A percentile compares a stretch with the other conserved stretches of the same genome.
These are phyloP conservation scores for Sherardia arvensis DNA, from an alignment of 257 asterid genomes.

Conservation along the genomic window DNA sequence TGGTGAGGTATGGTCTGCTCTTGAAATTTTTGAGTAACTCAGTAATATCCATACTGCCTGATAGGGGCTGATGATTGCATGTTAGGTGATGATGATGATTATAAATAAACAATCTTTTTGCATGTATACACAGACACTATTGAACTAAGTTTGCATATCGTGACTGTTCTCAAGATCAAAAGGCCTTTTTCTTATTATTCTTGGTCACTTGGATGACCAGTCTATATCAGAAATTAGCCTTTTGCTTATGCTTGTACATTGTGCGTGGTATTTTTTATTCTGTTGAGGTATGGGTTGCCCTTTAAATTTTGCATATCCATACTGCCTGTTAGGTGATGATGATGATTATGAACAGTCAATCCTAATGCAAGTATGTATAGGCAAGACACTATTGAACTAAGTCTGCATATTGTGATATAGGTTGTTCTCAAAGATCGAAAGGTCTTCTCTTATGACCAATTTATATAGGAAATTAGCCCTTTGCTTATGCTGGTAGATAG, in stretches of 20 bases:
- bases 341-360: neutral
- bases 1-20: constrained; percentile 72
- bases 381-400: neutral
- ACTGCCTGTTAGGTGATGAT: neutral
- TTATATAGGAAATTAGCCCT: neutral
- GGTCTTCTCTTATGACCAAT: neutral
- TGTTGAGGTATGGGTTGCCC: constrained; percentile 71
- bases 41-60: neutral
- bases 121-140: neutral
- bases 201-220: too few species aligned
- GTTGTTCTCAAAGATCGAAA: neutral
- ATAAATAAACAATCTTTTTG: neutral
- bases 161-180: neutral
- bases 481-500: neutral
- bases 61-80: neutral
- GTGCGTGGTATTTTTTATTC: too few species aligned
- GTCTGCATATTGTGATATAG: neutral
- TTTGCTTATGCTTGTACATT: too few species aligned
- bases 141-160: neutral
- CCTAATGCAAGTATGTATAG: neutral
- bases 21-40: neutral
- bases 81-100: neutral
- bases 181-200: too few species aligned
- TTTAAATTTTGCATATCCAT: neutral
- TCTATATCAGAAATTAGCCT: too few species aligned